Base-by-base conservation (phyloP, 371 early-diverging fungal genomes). In the Paraphysoderma sedebokerense region DNA sequence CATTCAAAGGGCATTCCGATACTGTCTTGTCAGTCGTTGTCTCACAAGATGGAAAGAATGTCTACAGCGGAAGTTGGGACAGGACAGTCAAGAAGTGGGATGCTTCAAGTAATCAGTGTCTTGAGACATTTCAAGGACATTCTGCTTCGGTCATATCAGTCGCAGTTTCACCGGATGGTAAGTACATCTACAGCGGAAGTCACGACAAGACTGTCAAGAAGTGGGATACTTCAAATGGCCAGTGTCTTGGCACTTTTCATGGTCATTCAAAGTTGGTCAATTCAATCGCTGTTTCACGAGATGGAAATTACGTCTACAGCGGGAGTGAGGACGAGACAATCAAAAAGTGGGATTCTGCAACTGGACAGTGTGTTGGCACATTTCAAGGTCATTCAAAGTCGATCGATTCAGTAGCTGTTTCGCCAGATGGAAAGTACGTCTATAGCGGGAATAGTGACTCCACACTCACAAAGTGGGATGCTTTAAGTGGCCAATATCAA, bases 281-380 rank as follows among this genome's bases (percentile, higher is more conserved):
- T 0, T 96, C 96, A 60, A 73, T 93, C 24, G 84, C 93, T 15
- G 96, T 96, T 96, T 76, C 92, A 5, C 67, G 79, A 0, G 92
- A 96, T 57, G 90, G 92, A 28, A 67, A 72, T 49, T 76, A 73
- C 34, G 83, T 97, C 49, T 95, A 88, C 4, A 87, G 88, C 2
- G 98, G 98, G 31, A 91, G 92, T 3, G 96, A 92, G 66, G 98
- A 98, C 58, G 92, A 96, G 60, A 87, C 81, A 27, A 87, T 98
- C 50, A 74, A 85, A 38, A 82, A 96, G 37, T 98, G 98, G 98
- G 96, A 98, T 62, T 86, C 83, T 20, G 77, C 76, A 51, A 81
- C 76, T 51, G 95, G 92, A 73, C 80, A 84, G 61, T 95, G 89
- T 55, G 72, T 91, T 54, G 85, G 80, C 55, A 79, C 79, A 1